Evolutionary conservation across 495 filamentous ascomycete genomes (phyloP).

Genomic region (Xylaria bambusicola): DNA sequence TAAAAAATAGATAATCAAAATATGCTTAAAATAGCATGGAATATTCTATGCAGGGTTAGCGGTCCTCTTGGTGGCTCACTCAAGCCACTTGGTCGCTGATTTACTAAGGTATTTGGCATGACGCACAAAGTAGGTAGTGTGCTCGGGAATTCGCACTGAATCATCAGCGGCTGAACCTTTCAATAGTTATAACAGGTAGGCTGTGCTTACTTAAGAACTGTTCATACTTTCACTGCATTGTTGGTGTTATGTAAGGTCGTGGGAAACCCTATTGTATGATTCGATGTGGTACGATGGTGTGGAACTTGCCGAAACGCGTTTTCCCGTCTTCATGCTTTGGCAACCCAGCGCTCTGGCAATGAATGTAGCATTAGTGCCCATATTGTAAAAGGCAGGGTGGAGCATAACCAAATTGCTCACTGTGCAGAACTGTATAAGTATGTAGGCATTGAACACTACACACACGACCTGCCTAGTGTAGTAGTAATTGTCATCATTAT

Average conservation of each 20-base stretch:
- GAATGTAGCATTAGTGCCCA: too few species aligned
- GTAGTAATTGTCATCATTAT: constrained; percentile 15
- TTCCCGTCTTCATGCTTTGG: too few species aligned
- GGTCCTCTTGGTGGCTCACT: constrained; percentile 9
- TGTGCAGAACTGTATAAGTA: too few species aligned
- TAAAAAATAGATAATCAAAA: not conserved
- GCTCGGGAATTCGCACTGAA: too few species aligned
- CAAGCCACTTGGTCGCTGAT: not conserved
- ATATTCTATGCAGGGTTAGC: not conserved
- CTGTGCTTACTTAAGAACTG: too few species aligned
- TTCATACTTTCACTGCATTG: too few species aligned
- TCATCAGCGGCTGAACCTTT: not conserved
- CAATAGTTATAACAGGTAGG: not conserved
- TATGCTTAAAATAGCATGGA: constrained; percentile 17
- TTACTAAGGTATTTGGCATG: constrained; percentile 16
- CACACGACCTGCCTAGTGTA: not conserved
- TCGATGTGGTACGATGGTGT: not conserved
- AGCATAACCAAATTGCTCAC: too few species aligned
- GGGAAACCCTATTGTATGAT: not conserved
- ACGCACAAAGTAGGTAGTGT: too few species aligned
- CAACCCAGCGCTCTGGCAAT: constrained; percentile 7
- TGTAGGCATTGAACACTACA: not conserved
- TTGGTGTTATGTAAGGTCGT: too few species aligned
- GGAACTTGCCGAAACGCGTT: constrained; percentile 5
- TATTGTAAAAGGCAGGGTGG: too few species aligned